Conservation (phyloP, 2,329 filamentous ascomycete species). For the Tolypocladium amazonense region DNA sequence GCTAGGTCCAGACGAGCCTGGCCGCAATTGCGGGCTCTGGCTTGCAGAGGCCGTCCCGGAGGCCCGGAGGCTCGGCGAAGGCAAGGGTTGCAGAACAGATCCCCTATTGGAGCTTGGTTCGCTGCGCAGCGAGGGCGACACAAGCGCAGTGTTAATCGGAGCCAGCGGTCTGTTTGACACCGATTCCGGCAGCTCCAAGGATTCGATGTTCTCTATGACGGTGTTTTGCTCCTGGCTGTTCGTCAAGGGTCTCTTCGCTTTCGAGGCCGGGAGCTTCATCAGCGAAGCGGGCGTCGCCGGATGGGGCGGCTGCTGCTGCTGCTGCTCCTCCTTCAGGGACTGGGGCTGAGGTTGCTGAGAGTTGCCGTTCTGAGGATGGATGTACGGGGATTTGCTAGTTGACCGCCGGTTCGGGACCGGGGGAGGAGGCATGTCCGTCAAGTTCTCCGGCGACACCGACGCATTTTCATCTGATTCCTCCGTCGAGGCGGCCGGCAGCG, state of each 20-base stretch:
- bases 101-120: conserved; percentile 37
- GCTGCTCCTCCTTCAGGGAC: conserved; percentile 2
- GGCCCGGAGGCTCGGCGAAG: conserved; percentile 37
- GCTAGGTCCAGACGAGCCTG: conserved; percentile 36
- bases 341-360: conserved; percentile 12
- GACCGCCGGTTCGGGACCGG: conserved; percentile 57
- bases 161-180: conserved; percentile 21
- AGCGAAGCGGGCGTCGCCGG: conserved; percentile 81
- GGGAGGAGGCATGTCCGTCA: conserved; percentile 57
- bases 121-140: conserved; percentile 20
- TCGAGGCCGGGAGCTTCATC: conserved; percentile 60
- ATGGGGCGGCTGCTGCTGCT: conserved; percentile 30
- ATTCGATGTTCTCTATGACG: conserved; percentile 44
- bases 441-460: conserved; percentile 52
- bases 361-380: conserved; percentile 40
- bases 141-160: conserved; percentile 31
- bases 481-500: conserved; percentile 27
- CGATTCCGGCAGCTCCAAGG: conserved; percentile 64
- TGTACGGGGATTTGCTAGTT: conserved; percentile 56
- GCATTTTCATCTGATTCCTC: conserved; percentile 54
- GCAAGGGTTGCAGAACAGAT: conserved; percentile 35
- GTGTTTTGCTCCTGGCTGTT: conserved; percentile 29
- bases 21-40: conserved; percentile 53
- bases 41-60: conserved; percentile 40
- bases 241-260: conserved; percentile 34